Percentiles rank a stretch among this genome's conserved stretches.
phyloP scores from a whole-genome alignment of 148 eudicot genomes.

The Selenicereus undatus region DNA sequence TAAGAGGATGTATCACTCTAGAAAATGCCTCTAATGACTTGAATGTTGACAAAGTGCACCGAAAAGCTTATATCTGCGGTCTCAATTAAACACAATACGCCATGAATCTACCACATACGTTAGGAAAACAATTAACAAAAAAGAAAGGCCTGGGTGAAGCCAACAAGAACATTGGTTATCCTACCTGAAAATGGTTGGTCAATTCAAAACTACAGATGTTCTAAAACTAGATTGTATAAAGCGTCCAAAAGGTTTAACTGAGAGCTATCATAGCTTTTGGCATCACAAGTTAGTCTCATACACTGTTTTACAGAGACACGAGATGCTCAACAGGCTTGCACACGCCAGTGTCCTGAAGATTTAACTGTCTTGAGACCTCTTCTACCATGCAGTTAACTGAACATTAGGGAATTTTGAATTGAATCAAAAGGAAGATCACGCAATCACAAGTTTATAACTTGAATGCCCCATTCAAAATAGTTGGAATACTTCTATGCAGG shows the following conservation, averaged over 20 bases:
- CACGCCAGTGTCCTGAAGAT: background rate
- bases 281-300: background rate
- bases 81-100: background rate
- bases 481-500: background rate
- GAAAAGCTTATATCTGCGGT: background rate
- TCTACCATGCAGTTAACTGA: too few species aligned
- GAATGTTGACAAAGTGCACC: background rate
- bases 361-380: background rate
- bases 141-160: background rate
- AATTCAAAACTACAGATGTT: background rate
- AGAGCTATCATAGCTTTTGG: background rate
- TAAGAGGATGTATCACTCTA: background rate
- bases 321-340: background rate
- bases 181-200: background rate
- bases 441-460: background rate
- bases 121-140: background rate
- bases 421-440: background rate
- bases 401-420: background rate
- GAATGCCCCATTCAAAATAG: background rate
- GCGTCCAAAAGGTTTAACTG: background rate
- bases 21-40: background rate
- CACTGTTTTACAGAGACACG: background rate
- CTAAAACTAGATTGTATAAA: background rate
- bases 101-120: background rate
- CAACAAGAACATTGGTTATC: background rate